Percentiles rank a stretch among this genome's conserved stretches.
phyloP scores from a whole-genome alignment of 768 basidiomycete genomes.

The Symmetrospora coprosmae region DNA sequence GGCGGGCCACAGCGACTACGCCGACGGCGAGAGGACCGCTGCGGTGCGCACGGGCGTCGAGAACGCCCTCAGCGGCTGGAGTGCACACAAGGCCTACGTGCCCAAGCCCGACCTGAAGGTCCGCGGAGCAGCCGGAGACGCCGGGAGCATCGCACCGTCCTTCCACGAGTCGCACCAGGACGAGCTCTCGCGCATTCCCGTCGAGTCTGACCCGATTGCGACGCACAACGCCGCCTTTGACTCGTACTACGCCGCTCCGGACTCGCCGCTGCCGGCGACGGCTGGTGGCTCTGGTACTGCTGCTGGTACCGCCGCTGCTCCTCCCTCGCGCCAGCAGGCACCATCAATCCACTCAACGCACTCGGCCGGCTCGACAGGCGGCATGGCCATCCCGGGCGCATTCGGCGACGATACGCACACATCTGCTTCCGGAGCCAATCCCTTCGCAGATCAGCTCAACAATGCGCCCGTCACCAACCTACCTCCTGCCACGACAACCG shows the following conservation, averaged over 20 bases:
- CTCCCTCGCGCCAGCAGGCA: no score
- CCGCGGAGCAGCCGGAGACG: no score
- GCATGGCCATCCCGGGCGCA: no score
- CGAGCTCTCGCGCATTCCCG: slow-evolving; percentile 21
- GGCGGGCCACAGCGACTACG: slow-evolving; percentile 20
- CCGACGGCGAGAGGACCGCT: slow-evolving; percentile 24
- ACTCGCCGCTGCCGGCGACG: background rate
- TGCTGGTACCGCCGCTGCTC: background rate
- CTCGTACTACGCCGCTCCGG: slow-evolving; percentile 9
- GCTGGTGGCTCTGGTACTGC: background rate
- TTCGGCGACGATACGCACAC: no score
- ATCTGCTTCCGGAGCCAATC: background rate
- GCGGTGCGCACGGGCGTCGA: slow-evolving; percentile 26
- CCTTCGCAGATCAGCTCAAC: slow-evolving; percentile 14
- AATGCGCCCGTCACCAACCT: background rate
- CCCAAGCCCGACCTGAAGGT: background rate
- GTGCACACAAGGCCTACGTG: background rate
- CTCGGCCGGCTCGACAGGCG: background rate
- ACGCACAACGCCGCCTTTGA: background rate
- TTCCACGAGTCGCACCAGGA: slow-evolving; percentile 30
- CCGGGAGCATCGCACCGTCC: slow-evolving; percentile 21
- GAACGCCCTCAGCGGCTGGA: slow-evolving; percentile 5
- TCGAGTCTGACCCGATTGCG: background rate
- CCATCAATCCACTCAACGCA: no score
- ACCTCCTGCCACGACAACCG: background rate